A percentile compares a stretch with the other conserved stretches of the same genome.
phyloP scores from a whole-genome alignment of 176 grass and related monocot species.

The Miscanthus lutarioriparius region DNA sequence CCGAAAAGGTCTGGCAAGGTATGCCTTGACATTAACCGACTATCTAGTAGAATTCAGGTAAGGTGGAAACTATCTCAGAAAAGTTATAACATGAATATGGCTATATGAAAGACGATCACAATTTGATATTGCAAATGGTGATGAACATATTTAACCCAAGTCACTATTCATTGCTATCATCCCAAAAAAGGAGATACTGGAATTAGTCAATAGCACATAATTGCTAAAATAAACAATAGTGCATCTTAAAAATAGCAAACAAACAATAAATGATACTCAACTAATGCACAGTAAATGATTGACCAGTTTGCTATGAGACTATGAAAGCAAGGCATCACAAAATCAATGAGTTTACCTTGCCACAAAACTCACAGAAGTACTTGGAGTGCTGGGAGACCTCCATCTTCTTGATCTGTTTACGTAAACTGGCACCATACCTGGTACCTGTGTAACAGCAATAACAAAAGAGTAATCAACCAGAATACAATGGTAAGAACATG shows the following conservation, averaged over 20 bases:
- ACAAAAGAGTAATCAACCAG: background rate
- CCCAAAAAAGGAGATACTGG: background rate
- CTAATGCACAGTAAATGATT: background rate
- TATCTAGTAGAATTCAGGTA: background rate
- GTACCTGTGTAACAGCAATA: constrained; percentile 49
- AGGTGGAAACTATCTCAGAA: background rate
- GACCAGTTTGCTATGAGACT: background rate
- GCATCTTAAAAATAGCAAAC: background rate
- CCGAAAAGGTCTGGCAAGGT: background rate
- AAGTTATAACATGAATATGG: background rate
- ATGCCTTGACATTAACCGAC: background rate
- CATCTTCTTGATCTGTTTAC: constrained; percentile 99
- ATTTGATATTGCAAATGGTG: background rate
- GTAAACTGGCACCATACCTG: constrained; percentile 97
- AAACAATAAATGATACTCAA: background rate
- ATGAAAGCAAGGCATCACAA: background rate
- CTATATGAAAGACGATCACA: background rate
- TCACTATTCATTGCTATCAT: background rate
- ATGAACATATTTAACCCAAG: background rate
- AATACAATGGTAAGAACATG: background rate
- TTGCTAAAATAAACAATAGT: background rate
- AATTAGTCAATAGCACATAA: background rate
- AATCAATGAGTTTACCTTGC: constrained; percentile 53
- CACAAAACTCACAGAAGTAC: constrained; percentile 99
- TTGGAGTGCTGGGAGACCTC: constrained; percentile 97